Base-by-base conservation (phyloP, 306 rosid genomes). In the Abrus pulchellus region DNA sequence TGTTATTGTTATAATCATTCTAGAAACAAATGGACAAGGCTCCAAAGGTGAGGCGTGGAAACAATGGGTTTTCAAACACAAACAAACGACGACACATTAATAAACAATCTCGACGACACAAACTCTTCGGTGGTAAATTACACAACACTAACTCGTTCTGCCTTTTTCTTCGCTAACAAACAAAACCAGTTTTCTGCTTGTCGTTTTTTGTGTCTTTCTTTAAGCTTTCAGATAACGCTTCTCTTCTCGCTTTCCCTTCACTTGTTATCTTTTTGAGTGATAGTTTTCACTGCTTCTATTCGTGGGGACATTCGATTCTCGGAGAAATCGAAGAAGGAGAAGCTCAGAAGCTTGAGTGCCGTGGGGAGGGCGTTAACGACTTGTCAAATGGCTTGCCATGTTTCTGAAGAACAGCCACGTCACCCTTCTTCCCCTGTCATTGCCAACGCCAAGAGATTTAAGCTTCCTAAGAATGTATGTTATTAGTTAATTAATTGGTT, bases 301-400 rank as follows among this genome's bases (percentile, higher is more conserved):
- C 53, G 36, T 9, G 54, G 38, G 5, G 75, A 82, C 82, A 76
- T 34, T 11, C 82, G 76, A 66, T 74, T 69, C 54, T 78, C 80
- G 67, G 90, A 77, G 81, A 85, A 88, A 85, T 85, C 91, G 36
- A 93, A 82, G 87, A 91, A 86, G 77, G 97, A 79, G 60, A 89
- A 90, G 78, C 80, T 90, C 4, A 86, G 90, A 86, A 88, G 87
- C 56, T 83, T 90, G 87, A 88, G 90, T 82, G 80, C 87, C 40
- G 92, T 86, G 5, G 76, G 82, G 8, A 77, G 14, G 74, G 79
- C 87, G 28, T 62, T 78, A n/a, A 63, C 89, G 27, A 85, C 71
- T 45, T 43, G 14, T 56, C 68, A 88, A 84, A 93, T 91, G 97
- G 90, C 85, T 29, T 83, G 88, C 59, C 72, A 79, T 47, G 68